Percentiles rank a stretch among this genome's conserved stretches.
phyloP scores from a whole-genome alignment of 352 stramenopile species.

The Phytophthora idaei region DNA sequence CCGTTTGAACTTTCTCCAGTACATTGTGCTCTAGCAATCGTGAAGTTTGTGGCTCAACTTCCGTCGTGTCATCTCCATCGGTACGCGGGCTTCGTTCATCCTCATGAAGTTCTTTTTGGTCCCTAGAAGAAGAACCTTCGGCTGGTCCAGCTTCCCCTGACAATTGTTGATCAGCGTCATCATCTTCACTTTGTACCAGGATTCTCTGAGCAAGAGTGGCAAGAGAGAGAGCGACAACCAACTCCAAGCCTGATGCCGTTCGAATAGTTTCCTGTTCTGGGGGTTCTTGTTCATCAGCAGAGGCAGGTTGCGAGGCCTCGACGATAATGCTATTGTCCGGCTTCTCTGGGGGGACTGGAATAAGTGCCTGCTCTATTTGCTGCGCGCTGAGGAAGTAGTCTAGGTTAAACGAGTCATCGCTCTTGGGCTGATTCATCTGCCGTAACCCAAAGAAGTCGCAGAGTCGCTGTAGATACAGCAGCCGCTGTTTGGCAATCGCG shows the following conservation, averaged over 20 bases:
- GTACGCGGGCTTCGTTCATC: background rate
- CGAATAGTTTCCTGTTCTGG: slow-evolving; percentile 23
- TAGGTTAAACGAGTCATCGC: slow-evolving; percentile 41
- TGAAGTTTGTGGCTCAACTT: slow-evolving; percentile 4
- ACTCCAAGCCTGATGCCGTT: slow-evolving; percentile 29
- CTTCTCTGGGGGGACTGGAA: slow-evolving; percentile 2
- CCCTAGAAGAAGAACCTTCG: slow-evolving; percentile 5
- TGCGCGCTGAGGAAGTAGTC: slow-evolving; percentile 57
- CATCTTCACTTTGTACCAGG: slow-evolving; percentile 34
- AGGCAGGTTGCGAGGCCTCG: background rate
- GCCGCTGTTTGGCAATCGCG: slow-evolving; percentile 51
- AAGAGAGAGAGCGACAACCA: slow-evolving; percentile 29
- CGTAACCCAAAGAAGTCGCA: slow-evolving; percentile 55
- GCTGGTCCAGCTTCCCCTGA: background rate
- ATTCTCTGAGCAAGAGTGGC: slow-evolving; percentile 38
- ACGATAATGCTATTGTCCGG: background rate
- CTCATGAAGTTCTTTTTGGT: background rate
- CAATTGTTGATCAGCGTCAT: slow-evolving; percentile 6
- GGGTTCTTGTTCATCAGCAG: slow-evolving; percentile 3
- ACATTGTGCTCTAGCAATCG: slow-evolving; percentile 12
- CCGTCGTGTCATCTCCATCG: background rate
- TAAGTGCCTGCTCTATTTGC: slow-evolving; percentile 51
- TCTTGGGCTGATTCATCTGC: slow-evolving; percentile 3
- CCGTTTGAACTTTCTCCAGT: slow-evolving; percentile 34
- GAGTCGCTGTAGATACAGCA: slow-evolving; percentile 50